Conservation (phyloP, 225 moss, liverwort and hornwort genomes). For the Pleurozium schreberi region DNA sequence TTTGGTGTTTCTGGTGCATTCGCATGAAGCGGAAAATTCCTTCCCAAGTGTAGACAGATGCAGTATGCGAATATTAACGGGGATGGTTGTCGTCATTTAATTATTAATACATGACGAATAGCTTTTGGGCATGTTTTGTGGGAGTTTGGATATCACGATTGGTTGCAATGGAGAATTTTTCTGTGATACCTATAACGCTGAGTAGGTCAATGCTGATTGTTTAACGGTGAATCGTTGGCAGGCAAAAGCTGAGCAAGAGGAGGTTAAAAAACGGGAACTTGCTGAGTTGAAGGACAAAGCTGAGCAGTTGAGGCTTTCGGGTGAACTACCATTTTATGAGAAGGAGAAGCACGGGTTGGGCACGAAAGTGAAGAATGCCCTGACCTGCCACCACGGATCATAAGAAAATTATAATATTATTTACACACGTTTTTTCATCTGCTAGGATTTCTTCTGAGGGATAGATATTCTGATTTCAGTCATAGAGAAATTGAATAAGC, state of each 20-base stretch:
- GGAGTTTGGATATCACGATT: neutral
- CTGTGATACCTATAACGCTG: no score
- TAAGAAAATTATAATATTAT: neutral
- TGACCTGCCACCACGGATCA: constrained; percentile 12
- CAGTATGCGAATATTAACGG: neutral
- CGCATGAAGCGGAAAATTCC: neutral
- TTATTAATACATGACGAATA: neutral
- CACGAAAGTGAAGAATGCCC: constrained; percentile 18
- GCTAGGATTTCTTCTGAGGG: neutral
- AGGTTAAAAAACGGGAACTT: constrained; percentile 24
- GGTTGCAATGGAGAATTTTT: neutral
- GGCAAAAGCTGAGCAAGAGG: constrained; percentile 41
- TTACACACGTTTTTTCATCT: no score
- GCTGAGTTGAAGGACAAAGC: constrained; percentile 44
- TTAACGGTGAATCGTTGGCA: neutral
- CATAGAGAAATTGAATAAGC: neutral
- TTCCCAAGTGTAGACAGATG: neutral
- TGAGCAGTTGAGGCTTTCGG: constrained; percentile 22
- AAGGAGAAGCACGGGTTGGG: constrained; percentile 34
- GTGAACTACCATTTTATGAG: constrained; percentile 24
- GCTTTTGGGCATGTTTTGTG: neutral
- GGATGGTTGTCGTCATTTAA: neutral
- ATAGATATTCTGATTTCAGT: neutral
- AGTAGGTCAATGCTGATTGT: neutral
- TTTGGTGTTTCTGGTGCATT: neutral